phyloP scores from a whole-genome alignment of 805 yeast species.

The Ogataea sp. region DNA sequence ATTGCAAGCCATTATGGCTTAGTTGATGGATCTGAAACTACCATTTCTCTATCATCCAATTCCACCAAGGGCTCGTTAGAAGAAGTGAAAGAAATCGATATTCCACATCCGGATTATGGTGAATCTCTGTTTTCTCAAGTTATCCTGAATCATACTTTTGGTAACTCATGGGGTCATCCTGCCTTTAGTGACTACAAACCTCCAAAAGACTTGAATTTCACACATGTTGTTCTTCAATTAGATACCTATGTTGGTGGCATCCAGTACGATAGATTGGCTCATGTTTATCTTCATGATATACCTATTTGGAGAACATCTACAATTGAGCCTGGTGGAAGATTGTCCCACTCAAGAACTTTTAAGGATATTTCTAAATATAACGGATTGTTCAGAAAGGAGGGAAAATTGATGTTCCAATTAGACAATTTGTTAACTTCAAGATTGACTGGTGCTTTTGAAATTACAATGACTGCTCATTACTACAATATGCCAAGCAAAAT shows the following conservation, averaged over 20 bases:
- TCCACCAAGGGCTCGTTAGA: conserved; percentile 4
- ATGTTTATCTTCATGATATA: conserved; percentile 50
- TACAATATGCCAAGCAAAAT: conserved; percentile 20
- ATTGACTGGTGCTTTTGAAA: conserved; percentile 54
- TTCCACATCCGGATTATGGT: conserved; percentile 22
- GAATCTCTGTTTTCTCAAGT: conserved; percentile 31
- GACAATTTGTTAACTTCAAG: conserved; percentile 51
- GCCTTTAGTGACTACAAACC: conserved; percentile 31
- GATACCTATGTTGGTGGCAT: conserved; percentile 47
- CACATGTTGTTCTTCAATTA: conserved; percentile 45
- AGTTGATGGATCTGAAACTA: too few relatives aligned
- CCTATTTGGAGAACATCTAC: conserved; percentile 85
- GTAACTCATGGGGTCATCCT: conserved; percentile 54
- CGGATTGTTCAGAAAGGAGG: conserved; percentile 36
- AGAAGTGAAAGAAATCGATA: conserved; percentile 25
- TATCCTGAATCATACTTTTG: conserved; percentile 43
- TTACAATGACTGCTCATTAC: conserved; percentile 43
- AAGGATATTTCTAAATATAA: conserved; percentile 61
- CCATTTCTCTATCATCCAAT: too few relatives aligned
- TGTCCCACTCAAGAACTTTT: conserved; percentile 38
- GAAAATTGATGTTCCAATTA: conserved; percentile 46
- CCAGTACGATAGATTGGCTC: conserved; percentile 60
- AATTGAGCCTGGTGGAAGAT: conserved; percentile 58
- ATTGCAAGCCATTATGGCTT: too few relatives aligned
- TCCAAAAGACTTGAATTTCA: conserved; percentile 38